These are phyloP conservation scores for Penicillium sp. DNA, from an alignment of 2,329 filamentous ascomycete genomes.

Conservation along the genomic window DNA sequence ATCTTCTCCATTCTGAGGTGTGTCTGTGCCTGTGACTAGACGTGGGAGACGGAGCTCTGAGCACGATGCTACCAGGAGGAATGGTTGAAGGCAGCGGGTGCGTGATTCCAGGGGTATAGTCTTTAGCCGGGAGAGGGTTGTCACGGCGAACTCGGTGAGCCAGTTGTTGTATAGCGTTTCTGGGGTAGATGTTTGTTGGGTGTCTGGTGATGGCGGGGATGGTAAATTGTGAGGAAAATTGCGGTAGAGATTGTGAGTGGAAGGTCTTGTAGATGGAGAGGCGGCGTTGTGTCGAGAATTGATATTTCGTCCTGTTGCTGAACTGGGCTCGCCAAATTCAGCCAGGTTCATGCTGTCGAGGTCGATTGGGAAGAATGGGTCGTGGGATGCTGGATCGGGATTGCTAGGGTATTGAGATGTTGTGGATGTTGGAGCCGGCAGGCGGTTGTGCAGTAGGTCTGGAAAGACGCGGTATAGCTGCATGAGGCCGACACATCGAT, in stretches of 20 bases:
- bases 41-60: slow-evolving; percentile 51
- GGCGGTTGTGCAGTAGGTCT: slow-evolving; percentile 47
- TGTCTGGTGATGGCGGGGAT: background rate
- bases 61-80: slow-evolving; percentile 51
- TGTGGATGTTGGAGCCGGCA: slow-evolving; percentile 24
- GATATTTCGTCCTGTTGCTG: background rate
- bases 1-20: background rate
- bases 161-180: slow-evolving; percentile 34
- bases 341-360: slow-evolving; percentile 23
- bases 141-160: slow-evolving; percentile 52
- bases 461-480: slow-evolving; percentile 57
- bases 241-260: slow-evolving; percentile 8
- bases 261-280: slow-evolving; percentile 4
- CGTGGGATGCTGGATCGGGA: slow-evolving; percentile 4
- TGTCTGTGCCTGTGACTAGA: slow-evolving; percentile 15
- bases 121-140: slow-evolving; percentile 50
- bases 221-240: slow-evolving; percentile 17
- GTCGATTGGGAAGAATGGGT: slow-evolving; percentile 25
- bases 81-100: slow-evolving; percentile 53
- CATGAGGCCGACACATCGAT: slow-evolving; percentile 52
- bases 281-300: background rate
- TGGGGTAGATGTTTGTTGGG: background rate
- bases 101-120: slow-evolving; percentile 52
- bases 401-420: slow-evolving; percentile 1
- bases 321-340: slow-evolving; percentile 14